Evolutionary conservation across 345 rosid genomes (phyloP).

Genomic region (Camelina sativa): DNA sequence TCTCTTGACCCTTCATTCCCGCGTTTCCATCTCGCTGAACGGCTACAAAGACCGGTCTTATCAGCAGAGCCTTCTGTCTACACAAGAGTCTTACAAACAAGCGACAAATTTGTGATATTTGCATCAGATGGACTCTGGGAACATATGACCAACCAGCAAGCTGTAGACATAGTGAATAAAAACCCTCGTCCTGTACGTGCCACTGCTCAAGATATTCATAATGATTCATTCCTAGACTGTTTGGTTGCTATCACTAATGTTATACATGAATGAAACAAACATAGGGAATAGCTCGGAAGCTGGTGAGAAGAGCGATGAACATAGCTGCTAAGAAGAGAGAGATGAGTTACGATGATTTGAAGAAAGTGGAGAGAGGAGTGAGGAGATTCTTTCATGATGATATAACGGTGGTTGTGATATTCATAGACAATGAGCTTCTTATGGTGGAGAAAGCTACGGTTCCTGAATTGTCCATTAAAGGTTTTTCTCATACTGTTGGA

Average conservation of each 20-base stretch:
- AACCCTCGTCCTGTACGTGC: slow-evolving; percentile 72
- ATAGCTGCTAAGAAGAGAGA: slow-evolving; percentile 76
- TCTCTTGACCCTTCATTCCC: slow-evolving; percentile 88
- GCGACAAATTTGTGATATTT: slow-evolving; percentile 83
- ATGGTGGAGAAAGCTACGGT: slow-evolving; percentile 48
- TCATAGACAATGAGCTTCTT: slow-evolving; percentile 64
- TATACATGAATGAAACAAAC: not conserved
- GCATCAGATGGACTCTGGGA: slow-evolving; percentile 99
- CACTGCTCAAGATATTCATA: not conserved
- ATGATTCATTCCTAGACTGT: not conserved
- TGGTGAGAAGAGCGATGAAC: slow-evolving; percentile 69
- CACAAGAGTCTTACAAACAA: slow-evolving; percentile 65
- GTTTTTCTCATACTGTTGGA: slow-evolving; percentile 62
- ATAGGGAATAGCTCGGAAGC: slow-evolving; percentile 84
- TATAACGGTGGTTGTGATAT: slow-evolving; percentile 84
- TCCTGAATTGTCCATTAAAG: slow-evolving; percentile 70
- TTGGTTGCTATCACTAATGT: not conserved
- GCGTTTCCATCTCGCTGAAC: slow-evolving; percentile 76
- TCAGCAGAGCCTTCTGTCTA: slow-evolving; percentile 75
- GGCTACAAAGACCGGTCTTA: slow-evolving; percentile 75
- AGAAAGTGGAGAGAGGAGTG: slow-evolving; percentile 62
- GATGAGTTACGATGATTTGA: slow-evolving; percentile 71
- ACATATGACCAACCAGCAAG: slow-evolving; percentile 79
- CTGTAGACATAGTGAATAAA: slow-evolving; percentile 72
- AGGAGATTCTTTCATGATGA: slow-evolving; percentile 85